These are phyloP conservation scores for Amoeboradix gromovi DNA, from an alignment of 371 early-diverging fungal genomes.

Conservation along the genomic window DNA sequence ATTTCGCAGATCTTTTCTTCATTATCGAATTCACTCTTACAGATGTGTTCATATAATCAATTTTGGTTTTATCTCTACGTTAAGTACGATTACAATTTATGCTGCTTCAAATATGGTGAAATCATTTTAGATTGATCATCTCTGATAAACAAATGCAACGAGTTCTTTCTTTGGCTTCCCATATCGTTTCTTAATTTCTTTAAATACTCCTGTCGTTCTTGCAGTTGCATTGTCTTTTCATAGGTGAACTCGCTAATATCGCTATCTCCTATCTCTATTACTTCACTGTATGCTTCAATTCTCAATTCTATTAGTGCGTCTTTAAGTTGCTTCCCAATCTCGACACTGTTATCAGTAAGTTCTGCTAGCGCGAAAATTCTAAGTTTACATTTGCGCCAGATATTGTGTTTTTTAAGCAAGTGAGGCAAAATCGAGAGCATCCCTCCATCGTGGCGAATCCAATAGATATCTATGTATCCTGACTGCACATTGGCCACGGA, in stretches of 20 bases:
- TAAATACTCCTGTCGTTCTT: constrained; percentile 4
- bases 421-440: constrained; percentile 10
- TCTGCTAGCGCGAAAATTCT: constrained; percentile 11
- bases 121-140: not conserved
- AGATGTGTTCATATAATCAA: constrained; percentile 5
- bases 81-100: not conserved
- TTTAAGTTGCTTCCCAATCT: constrained; percentile 5
- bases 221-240: constrained; percentile 5
- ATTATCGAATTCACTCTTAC: constrained; percentile 7
- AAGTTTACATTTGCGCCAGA: constrained; percentile 7
- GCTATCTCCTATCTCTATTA: constrained; percentile 7
- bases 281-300: constrained; percentile 8
- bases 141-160: not conserved
- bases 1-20: constrained; percentile 3
- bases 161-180: not conserved
- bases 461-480: constrained; percentile 10
- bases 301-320: constrained; percentile 5
- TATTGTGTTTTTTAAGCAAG: constrained; percentile 7
- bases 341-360: constrained; percentile 5
- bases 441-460: constrained; percentile 10
- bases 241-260: constrained; percentile 5
- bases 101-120: not conserved
- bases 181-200: not conserved
- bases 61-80: not conserved
- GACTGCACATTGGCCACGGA: not conserved